Base-by-base conservation (phyloP, 257 asterid species). In the Ligustrum vulgare region DNA sequence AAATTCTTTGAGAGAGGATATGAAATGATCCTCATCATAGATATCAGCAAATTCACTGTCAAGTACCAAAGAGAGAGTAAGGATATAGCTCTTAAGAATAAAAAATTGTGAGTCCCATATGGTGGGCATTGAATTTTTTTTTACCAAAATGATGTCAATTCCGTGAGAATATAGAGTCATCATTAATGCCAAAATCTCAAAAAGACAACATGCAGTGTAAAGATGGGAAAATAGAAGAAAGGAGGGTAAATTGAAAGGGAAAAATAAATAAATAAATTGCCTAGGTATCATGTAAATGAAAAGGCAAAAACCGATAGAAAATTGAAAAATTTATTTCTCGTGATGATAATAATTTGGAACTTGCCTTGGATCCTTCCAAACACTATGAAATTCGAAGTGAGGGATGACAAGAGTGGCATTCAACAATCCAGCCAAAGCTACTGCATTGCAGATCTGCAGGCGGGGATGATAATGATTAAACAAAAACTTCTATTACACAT, bases 361-460 rank as follows among this genome's bases (percentile, higher is more conserved):
- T 68, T 84, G 82, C 98, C 98, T 93, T 7, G 96, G 85, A 76
- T 93, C 98, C 80, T 79, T 87, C 98, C 98, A 93, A 70, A 93
- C 89, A 75, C 82, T 93, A 80, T 93, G 93, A 72, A 86, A 80
- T 80, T 91, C 96, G 68, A 93, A 86, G 49, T 80, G 86, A 75
- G 98, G 98, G 74, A 93, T 91, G 71, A 93, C 91, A 2, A 93
- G 87, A 20, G 98, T 86, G 35, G 96, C 97, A 69, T 89, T 91
- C 76, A 93, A 80, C 69, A 89, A 82, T 72, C 88, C 94, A 79
- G 98, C 97, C 79, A 93, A 81, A 65, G 97, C 98, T 69, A 91
- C 98, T 70, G 98, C 97, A 79, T 89, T 93, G 86, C 98, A 93
- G 49, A 91, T 93, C 97, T 91, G 83, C 78, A 84, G 72, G 73